Base-by-base conservation (phyloP, 768 basidiomycete species). In the Termitomyces sp. region DNA sequence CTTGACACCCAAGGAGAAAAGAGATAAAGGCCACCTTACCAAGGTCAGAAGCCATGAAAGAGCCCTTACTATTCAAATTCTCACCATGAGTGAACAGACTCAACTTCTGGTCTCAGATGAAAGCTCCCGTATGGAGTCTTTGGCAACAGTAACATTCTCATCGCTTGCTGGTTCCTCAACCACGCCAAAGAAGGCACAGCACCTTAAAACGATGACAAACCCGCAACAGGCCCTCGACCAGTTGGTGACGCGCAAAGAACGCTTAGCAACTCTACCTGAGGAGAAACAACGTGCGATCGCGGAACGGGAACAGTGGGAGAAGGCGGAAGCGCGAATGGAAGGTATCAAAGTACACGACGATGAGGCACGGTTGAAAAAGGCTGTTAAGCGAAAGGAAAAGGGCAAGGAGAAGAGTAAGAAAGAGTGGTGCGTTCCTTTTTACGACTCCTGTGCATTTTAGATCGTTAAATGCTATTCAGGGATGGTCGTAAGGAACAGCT, bases 321-420 rank as follows among this genome's bases (percentile, higher is more conserved):
- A 96, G 75, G 94, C 96, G 0, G 86, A 88, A 69, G 87, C 92
- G 36, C 82, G 93, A 53, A 78, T 97, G 61, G 92, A 92, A 58
- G 97, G 97, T 2, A 88, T 88, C 52, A 99, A 98, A 74, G 87
- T 99, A 36, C 84, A 84, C 53, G 97, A 98, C 67, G 92, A 96
- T 66, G 93, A 94, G 70, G 71, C 66, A 1, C 78, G 88, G 49
- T 73, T 99, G 68, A 98, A 96, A 79, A 98, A 97, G 78, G 94
- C 94, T 46, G 86, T 85, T 8, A 98, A 97, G 80, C 80, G 92
- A 72, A 88, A 92, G 65, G 96, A 97, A 74, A 96, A 96, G 73
- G 87, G 87, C 67, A 98, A 98, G 72, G 68, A 62, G 29, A 95
- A 92, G 78, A 86, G 87, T 61, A 92, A 91, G 72, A 91, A 89